Evolutionary conservation across 331 rosid species (phyloP).

Genomic region (Spiraea crenata): DNA sequence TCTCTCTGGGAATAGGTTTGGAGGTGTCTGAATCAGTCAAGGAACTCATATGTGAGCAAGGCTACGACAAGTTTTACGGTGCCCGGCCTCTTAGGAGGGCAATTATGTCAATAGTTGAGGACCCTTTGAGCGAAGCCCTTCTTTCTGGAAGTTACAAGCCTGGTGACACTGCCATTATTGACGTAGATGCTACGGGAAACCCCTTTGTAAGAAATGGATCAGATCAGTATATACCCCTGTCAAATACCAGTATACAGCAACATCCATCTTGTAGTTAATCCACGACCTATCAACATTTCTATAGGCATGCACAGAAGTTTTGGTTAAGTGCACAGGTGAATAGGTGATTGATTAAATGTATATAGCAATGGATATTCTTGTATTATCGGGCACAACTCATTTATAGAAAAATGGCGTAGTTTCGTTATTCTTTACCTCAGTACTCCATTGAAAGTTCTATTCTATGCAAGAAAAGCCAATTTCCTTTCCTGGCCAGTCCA

Average conservation of each 20-base stretch:
- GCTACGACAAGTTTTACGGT: constrained; percentile 66
- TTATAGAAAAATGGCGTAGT: neutral
- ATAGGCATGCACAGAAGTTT: constrained; percentile 9
- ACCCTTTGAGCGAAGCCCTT: constrained; percentile 72
- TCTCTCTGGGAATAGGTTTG: constrained; percentile 52
- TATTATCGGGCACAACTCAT: neutral
- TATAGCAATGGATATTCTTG: constrained; percentile 1
- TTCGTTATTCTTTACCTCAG: no score
- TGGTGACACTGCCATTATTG: constrained; percentile 68
- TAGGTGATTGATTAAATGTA: constrained; percentile 13
- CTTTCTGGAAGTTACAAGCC: constrained; percentile 60
- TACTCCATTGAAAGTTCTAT: no score
- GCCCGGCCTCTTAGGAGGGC: constrained; percentile 79
- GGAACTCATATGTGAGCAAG: constrained; percentile 58
- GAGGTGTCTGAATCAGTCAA: constrained; percentile 71
- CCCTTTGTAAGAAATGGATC: constrained; percentile 54
- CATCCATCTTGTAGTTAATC: constrained; percentile 24
- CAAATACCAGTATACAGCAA: constrained; percentile 33
- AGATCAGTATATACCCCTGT: constrained; percentile 43
- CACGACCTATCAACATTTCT: neutral
- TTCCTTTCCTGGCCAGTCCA: no score
- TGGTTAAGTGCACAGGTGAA: constrained; percentile 9
- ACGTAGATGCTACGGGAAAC: constrained; percentile 66
- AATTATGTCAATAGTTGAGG: constrained; percentile 60
- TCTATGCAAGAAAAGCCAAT: no score